These are phyloP conservation scores for Cupressus sempervirens DNA, from an alignment of 75 land plant genomes.

Conservation along the genomic window DNA sequence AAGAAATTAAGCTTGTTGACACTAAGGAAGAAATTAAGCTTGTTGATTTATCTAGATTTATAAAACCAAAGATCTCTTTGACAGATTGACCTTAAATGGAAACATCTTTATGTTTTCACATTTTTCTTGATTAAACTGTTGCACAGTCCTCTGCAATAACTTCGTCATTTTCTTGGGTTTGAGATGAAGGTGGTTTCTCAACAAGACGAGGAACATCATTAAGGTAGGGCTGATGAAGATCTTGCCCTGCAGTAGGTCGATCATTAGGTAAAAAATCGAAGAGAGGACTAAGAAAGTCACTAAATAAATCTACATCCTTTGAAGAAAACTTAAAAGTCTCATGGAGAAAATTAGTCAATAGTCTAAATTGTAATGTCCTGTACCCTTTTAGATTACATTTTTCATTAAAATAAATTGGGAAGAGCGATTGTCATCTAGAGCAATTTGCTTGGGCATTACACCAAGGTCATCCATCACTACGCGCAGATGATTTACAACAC, in stretches of 20 bases:
- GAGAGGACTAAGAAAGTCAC: conserved; percentile 68
- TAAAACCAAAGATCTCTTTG: no score
- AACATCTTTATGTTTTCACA: no score
- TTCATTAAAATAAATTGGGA: conserved; percentile 59
- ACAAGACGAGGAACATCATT: conserved; percentile 24
- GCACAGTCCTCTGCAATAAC: not conserved
- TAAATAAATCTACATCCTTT: conserved; percentile 65
- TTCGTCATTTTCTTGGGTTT: not conserved
- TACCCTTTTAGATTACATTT: conserved; percentile 72
- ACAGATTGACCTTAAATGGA: no score
- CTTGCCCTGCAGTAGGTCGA: conserved; percentile 64
- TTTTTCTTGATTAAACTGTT: no score
- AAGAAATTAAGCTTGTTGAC: no score
- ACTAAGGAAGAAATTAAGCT: no score
- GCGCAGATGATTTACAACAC: no score
- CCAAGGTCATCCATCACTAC: no score
- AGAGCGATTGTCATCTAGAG: no score
- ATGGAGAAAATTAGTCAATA: conserved; percentile 54
- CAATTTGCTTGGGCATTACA: conserved; percentile 71
- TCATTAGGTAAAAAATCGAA: conserved; percentile 74
- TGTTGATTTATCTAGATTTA: no score
- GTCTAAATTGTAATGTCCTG: conserved; percentile 53
- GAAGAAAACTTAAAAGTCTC: conserved; percentile 64
- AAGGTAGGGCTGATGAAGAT: conserved; percentile 73
- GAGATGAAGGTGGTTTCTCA: conserved; percentile 12